phyloP scores from a whole-genome alignment of 208 protist species.

The Baffinella frigidus region DNA sequence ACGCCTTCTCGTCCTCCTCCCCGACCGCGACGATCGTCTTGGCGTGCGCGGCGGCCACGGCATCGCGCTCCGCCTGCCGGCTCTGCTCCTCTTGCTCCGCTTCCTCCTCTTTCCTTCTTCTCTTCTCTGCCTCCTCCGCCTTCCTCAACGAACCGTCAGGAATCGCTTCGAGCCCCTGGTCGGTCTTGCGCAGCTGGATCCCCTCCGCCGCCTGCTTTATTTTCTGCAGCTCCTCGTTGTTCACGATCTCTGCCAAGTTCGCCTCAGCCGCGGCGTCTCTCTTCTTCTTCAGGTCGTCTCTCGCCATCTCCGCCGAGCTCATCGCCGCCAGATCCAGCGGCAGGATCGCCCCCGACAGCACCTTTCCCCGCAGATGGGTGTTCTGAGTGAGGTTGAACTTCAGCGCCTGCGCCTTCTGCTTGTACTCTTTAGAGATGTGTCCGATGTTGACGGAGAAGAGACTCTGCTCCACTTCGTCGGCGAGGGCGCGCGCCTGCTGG shows the following conservation, averaged over 20 bases:
- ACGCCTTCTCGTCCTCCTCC: constrained; percentile 6
- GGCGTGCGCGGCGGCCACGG: no score
- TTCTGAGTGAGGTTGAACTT: constrained; percentile 26
- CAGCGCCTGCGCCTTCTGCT: neutral
- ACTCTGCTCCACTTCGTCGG: neutral
- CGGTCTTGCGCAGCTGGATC: neutral
- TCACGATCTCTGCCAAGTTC: constrained; percentile 9
- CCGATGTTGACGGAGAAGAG: neutral
- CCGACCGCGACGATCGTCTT: neutral
- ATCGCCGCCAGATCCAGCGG: neutral
- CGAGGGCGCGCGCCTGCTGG: neutral
- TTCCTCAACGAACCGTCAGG: neutral
- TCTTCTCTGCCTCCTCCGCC: neutral
- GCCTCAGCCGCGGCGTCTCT: neutral
- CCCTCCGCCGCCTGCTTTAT: constrained; percentile 17
- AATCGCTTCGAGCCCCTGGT: neutral
- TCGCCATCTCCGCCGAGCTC: neutral
- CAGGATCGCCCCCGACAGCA: neutral
- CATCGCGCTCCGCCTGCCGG: no score
- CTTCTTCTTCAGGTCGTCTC: neutral
- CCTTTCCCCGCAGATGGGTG: neutral
- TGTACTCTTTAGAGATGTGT: neutral
- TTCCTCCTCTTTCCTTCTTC: constrained; percentile 13
- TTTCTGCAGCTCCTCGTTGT: constrained; percentile 44
- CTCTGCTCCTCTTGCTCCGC: neutral